Evolutionary conservation across 2,329 filamentous ascomycete species (phyloP).

Genomic region (Triangularia verruculosa): DNA sequence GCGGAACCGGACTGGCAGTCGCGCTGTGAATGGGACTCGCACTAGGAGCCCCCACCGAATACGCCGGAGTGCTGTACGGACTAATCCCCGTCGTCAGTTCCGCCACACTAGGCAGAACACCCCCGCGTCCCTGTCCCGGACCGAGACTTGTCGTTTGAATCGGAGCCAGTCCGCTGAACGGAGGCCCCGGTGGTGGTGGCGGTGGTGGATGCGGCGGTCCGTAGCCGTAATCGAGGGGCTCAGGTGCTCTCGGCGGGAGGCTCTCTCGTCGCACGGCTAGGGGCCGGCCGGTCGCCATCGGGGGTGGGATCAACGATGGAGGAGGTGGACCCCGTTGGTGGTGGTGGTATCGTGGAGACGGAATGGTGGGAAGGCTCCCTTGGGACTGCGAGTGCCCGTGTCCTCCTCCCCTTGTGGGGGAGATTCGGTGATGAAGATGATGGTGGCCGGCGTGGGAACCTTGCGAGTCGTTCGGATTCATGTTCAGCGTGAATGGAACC

Average conservation of each 20-base stretch:
- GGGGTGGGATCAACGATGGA: conserved; percentile 25
- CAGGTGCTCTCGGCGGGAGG: conserved; percentile 35
- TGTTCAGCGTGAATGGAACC: conserved; percentile 72
- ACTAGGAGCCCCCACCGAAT: conserved; percentile 42
- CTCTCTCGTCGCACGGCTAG: conserved; percentile 43
- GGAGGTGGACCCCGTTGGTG: conserved; percentile 19
- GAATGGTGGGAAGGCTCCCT: conserved; percentile 39
- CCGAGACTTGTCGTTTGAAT: conserved; percentile 40
- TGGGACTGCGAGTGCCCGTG: conserved; percentile 49
- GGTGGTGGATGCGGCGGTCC: conserved; percentile 18
- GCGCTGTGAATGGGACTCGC: conserved; percentile 39
- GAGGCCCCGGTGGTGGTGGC: conserved; percentile 23
- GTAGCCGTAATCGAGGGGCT: conserved; percentile 37
- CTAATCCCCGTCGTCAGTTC: conserved; percentile 63
- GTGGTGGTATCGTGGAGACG: conserved; percentile 45
- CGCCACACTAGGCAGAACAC: conserved; percentile 56
- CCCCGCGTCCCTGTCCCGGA: conserved; percentile 23
- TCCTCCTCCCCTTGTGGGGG: conserved; percentile 37
- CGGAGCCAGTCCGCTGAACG: conserved; percentile 49
- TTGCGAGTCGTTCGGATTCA: conserved; percentile 37
- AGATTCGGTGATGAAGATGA: conserved; percentile 38
- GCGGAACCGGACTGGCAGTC: conserved; percentile 43
- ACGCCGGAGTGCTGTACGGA: conserved; percentile 58
- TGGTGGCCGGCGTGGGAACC: conserved; percentile 32
- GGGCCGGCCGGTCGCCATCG: conserved; percentile 36